Evolutionary conservation across 257 asterid species (phyloP), one percentile per base, ranked within the genome.

Genomic region (Solanum sitiens): DNA sequence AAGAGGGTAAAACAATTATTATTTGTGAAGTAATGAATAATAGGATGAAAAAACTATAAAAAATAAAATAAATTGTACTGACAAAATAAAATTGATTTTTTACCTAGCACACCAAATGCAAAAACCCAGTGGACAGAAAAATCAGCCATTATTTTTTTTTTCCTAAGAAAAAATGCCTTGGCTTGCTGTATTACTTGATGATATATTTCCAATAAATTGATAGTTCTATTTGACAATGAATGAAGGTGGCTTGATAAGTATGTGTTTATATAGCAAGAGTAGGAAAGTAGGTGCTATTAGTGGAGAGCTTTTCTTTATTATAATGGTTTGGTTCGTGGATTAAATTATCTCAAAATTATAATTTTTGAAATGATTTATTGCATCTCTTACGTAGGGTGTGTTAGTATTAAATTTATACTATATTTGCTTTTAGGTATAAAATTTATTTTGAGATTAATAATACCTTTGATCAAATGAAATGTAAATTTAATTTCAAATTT

Each of bases 21-120:
- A 33, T 16, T 9, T 73, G 30, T 35, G 80, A 35, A 10, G 6
- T 71, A 15, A 15, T 8, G 42, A 71, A 71, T 72, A 72, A 33
- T 12, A 8, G 33, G 5, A 85, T 23, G 72, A 53, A 40, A 37
- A n/a, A n/a, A n/a, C n/a, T n/a, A n/a, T n/a, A n/a, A n/a, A n/a
- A n/a, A n/a, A n/a, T n/a, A n/a, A n/a, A n/a, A n/a, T n/a, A n/a
- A 23, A 20, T 18, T 56, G 13, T 33, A 11, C 15, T 33, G 16
- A 50, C 5, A 20, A 47, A 77, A 33, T 15, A 47, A 74, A 45
- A 45, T n/a, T n/a, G n/a, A n/a, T n/a, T n/a, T n/a, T n/a, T 79
- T 80, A 87, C 89, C 89, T 15, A 83, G 74, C 10, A 83, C 82
- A 35, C 89, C 89, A 83, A 87, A 83, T 50, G 83, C 47, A 83